Base-by-base conservation (phyloP, 2,329 filamentous ascomycete species). In the Dendrostoma leiphaemia region DNA sequence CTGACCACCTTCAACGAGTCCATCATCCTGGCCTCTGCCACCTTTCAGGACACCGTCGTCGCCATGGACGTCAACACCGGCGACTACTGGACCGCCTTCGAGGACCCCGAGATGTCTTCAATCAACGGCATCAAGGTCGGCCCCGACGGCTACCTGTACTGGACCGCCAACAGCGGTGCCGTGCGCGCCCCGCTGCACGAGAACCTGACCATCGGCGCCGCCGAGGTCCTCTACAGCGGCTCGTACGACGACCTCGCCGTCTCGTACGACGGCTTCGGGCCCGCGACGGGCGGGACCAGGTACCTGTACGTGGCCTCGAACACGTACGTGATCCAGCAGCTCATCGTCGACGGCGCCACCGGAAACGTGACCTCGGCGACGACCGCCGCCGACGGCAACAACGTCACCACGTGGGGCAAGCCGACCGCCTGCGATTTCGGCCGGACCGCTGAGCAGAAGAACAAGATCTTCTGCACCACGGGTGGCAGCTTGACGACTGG, bases 61-160 rank as follows among this genome's bases (percentile, higher is more conserved):
- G 47, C 47, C 47, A 41, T 49, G 24, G 21, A 49, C 34, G 17
- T 49, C 6, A 21, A 38, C n/a, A 49, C 47, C 17, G 47, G 47
- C 26, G 23, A 40, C 17, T 28, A 29, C 35, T 49, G 47, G 47
- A 40, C 34, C n/a, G 47, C 26, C 24, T 40, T 49, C 35, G 24
- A 40, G 4, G 23, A 49, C n/a, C 10, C 34, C 5, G 28, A 35
- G 13, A 49, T 40, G 47, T 28, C 34, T n/a, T 29, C 21, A 2
- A 49, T 49, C 24, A 40, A 49, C 47, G 47, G 47, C 12, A 49
- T 49, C 35, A 49, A 41, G 47, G 47, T 24, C 21, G 32, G 19
- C 7, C 12, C 23, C 2, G 35, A 49, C 34, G 34, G 34, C 23
- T 41, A 40, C n/a, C 15, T 49, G 34, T 49, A 49, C 47, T 49